Evolutionary conservation across 176 grass and related monocot genomes (phyloP).

Genomic region (Rhynchospora breviuscula): DNA sequence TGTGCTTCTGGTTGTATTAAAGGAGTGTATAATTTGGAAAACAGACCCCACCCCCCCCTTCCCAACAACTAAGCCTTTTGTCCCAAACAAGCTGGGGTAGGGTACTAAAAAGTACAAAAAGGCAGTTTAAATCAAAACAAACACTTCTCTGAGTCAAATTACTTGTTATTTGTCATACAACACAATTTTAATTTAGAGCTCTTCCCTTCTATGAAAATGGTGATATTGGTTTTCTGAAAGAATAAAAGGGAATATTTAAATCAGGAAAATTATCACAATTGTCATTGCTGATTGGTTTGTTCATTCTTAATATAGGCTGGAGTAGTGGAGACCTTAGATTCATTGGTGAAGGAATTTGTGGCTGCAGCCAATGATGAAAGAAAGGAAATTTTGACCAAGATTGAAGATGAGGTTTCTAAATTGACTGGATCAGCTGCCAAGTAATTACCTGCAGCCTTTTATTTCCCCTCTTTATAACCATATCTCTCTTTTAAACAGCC

Average conservation of each 20-base stretch:
- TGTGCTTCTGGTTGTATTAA: neutral
- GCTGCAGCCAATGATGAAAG: conserved; percentile 44
- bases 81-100: neutral
- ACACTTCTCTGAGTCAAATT: neutral
- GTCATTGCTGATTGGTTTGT: neutral
- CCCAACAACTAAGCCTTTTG: neutral
- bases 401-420: conserved; percentile 88
- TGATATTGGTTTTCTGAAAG: neutral
- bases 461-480: neutral
- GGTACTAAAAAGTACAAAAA: neutral
- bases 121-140: neutral
- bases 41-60: neutral
- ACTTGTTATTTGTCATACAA: neutral
- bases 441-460: conserved; percentile 25
- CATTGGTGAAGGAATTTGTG: conserved; percentile 81
- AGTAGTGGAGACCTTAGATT: conserved; percentile 49
- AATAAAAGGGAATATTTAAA: neutral
- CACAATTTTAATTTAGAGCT: neutral
- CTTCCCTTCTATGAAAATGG: neutral
- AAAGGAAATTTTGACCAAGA: conserved; percentile 64
- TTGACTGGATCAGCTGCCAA: conserved; percentile 75
- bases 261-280: neutral
- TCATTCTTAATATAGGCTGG: conserved; percentile 63
- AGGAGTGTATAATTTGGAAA: neutral
- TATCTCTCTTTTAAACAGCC: neutral